Base-by-base conservation (phyloP, 352 stramenopile genomes). In the Phytophthora idaei region DNA sequence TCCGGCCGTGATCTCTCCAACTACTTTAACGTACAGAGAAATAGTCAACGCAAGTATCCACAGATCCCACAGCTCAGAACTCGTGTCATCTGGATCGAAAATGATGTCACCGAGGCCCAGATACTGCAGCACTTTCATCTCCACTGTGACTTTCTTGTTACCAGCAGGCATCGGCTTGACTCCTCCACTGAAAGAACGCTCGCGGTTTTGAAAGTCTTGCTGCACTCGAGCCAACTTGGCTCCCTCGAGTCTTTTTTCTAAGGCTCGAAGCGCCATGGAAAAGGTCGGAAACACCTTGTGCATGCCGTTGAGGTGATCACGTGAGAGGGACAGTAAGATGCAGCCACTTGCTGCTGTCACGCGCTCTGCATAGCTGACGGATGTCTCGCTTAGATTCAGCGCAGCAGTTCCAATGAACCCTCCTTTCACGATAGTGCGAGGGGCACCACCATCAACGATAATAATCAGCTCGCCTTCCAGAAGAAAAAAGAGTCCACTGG, bases 231-330 rank as follows among this genome's bases (percentile, higher is more conserved):
- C 66, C 2, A 87, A 50, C 49, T 89, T 90, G 2, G 77, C 70
- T 9, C 71, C 71, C 7, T 83, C 69, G 3, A 87, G 66, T 1
- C 81, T 70, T 45, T 80, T 87, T 45, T 89, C 81, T 4, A 90
- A 53, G 5, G 82, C 64, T 58, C 86, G 85, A 25, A 89, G 62
- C 1, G 81, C 79, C 81, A 89, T 90, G 1, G 77, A 89, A 37
- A 89, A 66, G 1, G 76, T 87, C 0, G 80, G 76, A 29, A 90
- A 89, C 0, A 80, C 76, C 28, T 83, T 76, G 53, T 92, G 81
- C 77, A 90, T 88, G 0, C 70, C 58, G 6, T 84, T 61, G 0
- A 90, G 51, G 34, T 89, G 74, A 2, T 90, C 76, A 1, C 80
- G 80, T 0, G 77, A 80, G 1, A 90, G 32, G 47, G 79, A 87